Evolutionary conservation across 2,329 filamentous ascomycete species (phyloP).

Genomic region (Botryotinia convoluta): DNA sequence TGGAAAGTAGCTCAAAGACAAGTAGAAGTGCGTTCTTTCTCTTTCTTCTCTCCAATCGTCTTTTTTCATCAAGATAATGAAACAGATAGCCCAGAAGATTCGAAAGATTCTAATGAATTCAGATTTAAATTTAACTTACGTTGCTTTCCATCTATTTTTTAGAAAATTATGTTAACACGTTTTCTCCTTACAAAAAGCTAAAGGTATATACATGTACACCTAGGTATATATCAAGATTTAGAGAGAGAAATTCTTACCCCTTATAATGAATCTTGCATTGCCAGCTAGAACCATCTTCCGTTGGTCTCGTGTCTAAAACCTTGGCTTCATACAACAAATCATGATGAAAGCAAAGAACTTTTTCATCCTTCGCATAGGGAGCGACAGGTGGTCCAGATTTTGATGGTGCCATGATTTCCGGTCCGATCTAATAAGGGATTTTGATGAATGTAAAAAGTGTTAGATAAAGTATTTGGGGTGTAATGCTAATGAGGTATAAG

Average conservation of each 20-base stretch:
- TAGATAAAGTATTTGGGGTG: not conserved
- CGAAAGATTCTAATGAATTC: not conserved
- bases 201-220: not conserved
- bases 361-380: conserved; percentile 70
- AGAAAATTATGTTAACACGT: not conserved
- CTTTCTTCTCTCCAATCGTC: too few species aligned
- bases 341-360: conserved; percentile 94
- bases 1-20: conserved; percentile 11
- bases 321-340: conserved; percentile 98
- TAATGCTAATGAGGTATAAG: not conserved
- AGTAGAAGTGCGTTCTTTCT: not conserved
- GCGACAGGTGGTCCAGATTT: conserved; percentile 32
- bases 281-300: conserved; percentile 64
- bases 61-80: not conserved
- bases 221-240: not conserved
- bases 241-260: conserved; percentile 40
- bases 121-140: conserved; percentile 54
- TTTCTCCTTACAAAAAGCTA: not conserved
- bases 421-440: not conserved
- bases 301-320: conserved; percentile 72
- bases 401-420: conserved; percentile 36
- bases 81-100: not conserved
- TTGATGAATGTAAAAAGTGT: not conserved
- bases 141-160: conserved; percentile 82
- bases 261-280: conserved; percentile 98